phyloP scores from a whole-genome alignment of 441 rosid genomes.

The Adansonia rubrostipa region DNA sequence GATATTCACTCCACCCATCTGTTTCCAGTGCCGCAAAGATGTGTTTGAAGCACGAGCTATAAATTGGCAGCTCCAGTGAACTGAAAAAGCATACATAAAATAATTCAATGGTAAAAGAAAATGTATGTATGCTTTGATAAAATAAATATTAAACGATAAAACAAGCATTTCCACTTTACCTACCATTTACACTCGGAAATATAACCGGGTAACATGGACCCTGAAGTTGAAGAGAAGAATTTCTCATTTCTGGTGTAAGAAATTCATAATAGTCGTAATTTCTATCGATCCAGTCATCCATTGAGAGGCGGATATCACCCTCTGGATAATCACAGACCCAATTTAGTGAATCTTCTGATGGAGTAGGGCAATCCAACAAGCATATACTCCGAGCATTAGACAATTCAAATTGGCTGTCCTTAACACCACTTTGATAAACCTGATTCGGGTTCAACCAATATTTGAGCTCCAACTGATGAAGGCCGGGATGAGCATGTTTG shows the following conservation, averaged over 20 bases:
- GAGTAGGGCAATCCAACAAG: constrained; percentile 85
- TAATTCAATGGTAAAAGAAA: constrained; percentile 3
- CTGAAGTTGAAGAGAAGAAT: constrained; percentile 90
- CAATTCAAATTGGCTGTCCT: constrained; percentile 73
- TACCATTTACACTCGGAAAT: constrained; percentile 92
- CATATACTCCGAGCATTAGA: constrained; percentile 82
- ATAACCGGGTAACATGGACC: constrained; percentile 98
- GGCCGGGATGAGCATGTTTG: constrained; percentile 72
- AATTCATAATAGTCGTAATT: constrained; percentile 89
- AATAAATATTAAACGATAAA: constrained; percentile 18
- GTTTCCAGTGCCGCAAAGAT: constrained; percentile 87
- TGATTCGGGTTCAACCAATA: constrained; percentile 97
- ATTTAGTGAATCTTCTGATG: constrained; percentile 74
- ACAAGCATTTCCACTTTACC: constrained; percentile 29
- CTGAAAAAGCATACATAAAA: constrained; percentile 40
- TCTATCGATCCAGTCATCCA: constrained; percentile 88
- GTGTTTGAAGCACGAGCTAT: constrained; percentile 84
- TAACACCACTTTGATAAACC: constrained; percentile 90
- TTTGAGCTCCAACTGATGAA: constrained; percentile 76
- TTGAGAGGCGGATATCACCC: constrained; percentile 81
- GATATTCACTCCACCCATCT: constrained; percentile 90
- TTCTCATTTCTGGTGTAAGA: constrained; percentile 93
- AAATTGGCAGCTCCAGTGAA: constrained; percentile 95
- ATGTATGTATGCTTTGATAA: neutral
- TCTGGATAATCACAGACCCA: constrained; percentile 99